Conservation (phyloP, 257 asterid genomes). For the Mitragyna speciosa region DNA sequence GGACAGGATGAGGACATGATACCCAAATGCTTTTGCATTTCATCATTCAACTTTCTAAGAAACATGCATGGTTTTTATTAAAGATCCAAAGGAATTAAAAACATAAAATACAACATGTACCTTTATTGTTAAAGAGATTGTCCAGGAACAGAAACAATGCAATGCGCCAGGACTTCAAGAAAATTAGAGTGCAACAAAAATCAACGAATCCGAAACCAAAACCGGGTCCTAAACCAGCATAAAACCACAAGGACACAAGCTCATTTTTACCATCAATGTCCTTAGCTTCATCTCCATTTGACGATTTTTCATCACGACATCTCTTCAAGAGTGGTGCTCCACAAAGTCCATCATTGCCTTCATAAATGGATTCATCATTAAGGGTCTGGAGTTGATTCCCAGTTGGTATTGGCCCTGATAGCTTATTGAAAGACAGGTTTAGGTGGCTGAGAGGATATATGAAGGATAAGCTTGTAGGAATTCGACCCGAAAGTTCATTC, state of each 20-base stretch:
- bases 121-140: not conserved
- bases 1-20: no score
- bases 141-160: not conserved
- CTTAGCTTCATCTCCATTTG: not conserved
- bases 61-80: not conserved
- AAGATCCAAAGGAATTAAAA: not conserved
- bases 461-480: slow-evolving; percentile 29
- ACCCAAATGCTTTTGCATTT: no score
- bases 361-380: slow-evolving; percentile 6
- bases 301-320: not conserved
- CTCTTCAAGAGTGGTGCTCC: slow-evolving; percentile 4
- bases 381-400: slow-evolving; percentile 36
- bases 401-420: slow-evolving; percentile 35
- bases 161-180: no score
- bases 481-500: slow-evolving; percentile 29
- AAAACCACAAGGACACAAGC: slow-evolving; percentile 2
- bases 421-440: slow-evolving; percentile 29
- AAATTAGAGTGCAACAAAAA: not conserved
- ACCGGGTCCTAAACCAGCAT: not conserved
- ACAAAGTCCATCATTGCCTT: slow-evolving; percentile 14
- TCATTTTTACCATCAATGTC: not conserved
- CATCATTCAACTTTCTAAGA: not conserved
- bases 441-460: slow-evolving; percentile 29
- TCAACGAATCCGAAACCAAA: not conserved
- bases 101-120: not conserved